Percentiles rank a stretch among this genome's conserved stretches.
phyloP scores from a whole-genome alignment of 202 grass and related monocot species.

The Panicum virgatum region DNA sequence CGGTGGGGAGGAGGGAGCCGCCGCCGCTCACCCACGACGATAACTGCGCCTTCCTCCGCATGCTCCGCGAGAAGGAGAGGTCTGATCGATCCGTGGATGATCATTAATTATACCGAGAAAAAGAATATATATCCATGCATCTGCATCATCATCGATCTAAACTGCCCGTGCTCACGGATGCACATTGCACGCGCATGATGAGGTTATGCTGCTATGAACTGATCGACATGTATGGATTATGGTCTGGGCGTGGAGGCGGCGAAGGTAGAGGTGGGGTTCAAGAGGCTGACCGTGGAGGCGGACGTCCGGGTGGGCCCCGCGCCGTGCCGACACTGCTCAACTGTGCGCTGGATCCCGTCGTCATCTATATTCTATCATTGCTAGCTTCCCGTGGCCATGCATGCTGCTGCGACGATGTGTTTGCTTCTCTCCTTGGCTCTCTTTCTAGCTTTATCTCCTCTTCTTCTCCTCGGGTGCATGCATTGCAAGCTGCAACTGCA shows the following conservation, averaged over 20 bases:
- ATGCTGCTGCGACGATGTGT: not conserved
- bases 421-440: not conserved
- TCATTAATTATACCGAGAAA: no score
- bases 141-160: no score
- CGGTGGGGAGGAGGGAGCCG: not conserved
- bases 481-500: not conserved
- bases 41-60: constrained; percentile 71
- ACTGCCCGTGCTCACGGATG: no score
- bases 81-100: no score
- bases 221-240: not conserved
- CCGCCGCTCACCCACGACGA: constrained; percentile 78
- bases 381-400: not conserved
- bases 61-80: constrained; percentile 69
- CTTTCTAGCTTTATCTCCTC: constrained; percentile 1
- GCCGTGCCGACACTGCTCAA: constrained; percentile 81
- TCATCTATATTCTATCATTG: not conserved
- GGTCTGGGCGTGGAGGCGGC: constrained; percentile 47
- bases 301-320: constrained; percentile 52
- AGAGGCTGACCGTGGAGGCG: constrained; percentile 71
- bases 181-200: no score
- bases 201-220: not conserved
- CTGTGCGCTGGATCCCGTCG: constrained; percentile 7
- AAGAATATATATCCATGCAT: not conserved
- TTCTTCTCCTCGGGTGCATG: not conserved
- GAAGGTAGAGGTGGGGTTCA: constrained; percentile 69